Evolutionary conservation across 2,329 filamentous ascomycete genomes (phyloP).

Genomic region (Phaeosphaeriaceae sp.): DNA sequence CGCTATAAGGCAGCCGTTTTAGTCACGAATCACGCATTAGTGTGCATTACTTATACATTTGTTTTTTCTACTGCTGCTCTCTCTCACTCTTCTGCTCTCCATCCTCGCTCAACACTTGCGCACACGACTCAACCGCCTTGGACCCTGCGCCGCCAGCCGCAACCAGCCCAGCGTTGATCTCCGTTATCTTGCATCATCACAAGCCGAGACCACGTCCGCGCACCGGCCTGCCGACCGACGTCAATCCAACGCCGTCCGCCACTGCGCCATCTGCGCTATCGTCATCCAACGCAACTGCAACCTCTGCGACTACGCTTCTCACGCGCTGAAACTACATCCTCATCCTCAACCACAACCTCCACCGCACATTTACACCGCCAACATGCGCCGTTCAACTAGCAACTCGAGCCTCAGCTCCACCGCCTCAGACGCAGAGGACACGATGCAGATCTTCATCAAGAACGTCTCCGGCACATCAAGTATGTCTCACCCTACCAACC

Average conservation of each 20-base stretch:
- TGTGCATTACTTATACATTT: background rate
- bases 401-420: slow-evolving; percentile 52
- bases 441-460: slow-evolving; percentile 69
- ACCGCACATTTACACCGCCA: slow-evolving; percentile 9
- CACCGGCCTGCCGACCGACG: slow-evolving; percentile 1
- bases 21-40: background rate
- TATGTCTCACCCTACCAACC: slow-evolving; percentile 47
- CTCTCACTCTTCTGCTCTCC: background rate
- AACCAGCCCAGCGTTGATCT: slow-evolving; percentile 6
- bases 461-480: slow-evolving; percentile 62
- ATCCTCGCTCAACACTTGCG: background rate
- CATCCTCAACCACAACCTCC: slow-evolving; percentile 1
- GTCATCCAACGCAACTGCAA: background rate
- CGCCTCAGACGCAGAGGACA: slow-evolving; percentile 56
- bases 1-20: background rate
- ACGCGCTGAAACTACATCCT: background rate
- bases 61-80: background rate
- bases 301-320: background rate
- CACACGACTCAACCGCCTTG: background rate
- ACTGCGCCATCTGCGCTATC: background rate
- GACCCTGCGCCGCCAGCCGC: background rate
- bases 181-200: slow-evolving; percentile 10
- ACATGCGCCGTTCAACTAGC: slow-evolving; percentile 47
- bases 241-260: slow-evolving; percentile 7
- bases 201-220: background rate